phyloP scores from a whole-genome alignment of 306 rosid species.

The Prosopis cineraria region DNA sequence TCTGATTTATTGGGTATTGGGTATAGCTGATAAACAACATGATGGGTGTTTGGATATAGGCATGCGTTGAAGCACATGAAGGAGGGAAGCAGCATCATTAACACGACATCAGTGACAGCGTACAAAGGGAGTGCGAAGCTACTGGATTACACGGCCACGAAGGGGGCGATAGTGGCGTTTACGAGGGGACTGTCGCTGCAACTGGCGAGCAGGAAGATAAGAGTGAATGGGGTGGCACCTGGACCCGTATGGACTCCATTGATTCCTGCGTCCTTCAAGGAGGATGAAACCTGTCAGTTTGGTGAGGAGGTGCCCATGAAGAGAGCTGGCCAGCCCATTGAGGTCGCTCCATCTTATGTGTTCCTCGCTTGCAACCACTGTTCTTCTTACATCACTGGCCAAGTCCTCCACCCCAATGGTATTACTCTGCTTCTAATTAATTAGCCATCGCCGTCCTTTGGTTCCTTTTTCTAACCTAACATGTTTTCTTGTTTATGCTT shows the following conservation, averaged over 20 bases:
- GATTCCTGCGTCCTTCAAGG: constrained; percentile 56
- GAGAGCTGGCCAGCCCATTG: constrained; percentile 82
- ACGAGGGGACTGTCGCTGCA: constrained; percentile 74
- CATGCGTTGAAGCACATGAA: constrained; percentile 85
- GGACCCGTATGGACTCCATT: constrained; percentile 90
- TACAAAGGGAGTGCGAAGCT: constrained; percentile 60
- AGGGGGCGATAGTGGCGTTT: constrained; percentile 81
- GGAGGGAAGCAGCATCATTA: constrained; percentile 74
- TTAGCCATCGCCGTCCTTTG: too few species aligned
- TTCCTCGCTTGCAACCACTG: constrained; percentile 76
- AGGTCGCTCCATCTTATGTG: constrained; percentile 74
- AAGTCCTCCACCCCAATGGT: constrained; percentile 89
- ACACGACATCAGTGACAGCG: constrained; percentile 74
- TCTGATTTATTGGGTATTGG: too few species aligned
- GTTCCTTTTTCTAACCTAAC: background rate
- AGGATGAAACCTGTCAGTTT: constrained; percentile 52
- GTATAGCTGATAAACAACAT: too few species aligned
- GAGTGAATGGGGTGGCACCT: constrained; percentile 88
- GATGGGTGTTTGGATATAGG: constrained; percentile 44
- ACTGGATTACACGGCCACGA: constrained; percentile 68
- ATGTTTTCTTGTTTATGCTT: background rate
- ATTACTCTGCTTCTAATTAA: background rate
- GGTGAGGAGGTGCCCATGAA: constrained; percentile 69
- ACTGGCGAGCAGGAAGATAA: constrained; percentile 55
- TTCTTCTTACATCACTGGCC: constrained; percentile 78